These are phyloP conservation scores for Dactylellina drechsleri DNA, from an alignment of 2,329 filamentous ascomycete genomes.

Conservation along the genomic window DNA sequence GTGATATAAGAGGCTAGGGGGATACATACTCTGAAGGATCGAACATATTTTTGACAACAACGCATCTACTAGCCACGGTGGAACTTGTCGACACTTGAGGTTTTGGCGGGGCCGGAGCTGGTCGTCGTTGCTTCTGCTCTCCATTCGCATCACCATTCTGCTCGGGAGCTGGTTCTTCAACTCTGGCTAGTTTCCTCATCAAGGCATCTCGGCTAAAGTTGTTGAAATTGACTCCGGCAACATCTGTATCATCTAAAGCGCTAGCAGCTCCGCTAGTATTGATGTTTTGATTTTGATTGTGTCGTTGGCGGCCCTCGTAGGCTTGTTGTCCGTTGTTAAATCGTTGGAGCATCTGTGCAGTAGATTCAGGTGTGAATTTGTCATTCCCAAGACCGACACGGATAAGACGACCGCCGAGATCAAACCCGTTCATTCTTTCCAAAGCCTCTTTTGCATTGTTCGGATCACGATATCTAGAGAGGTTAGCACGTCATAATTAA, in stretches of 20 bases:
- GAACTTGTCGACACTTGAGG: conserved; percentile 64
- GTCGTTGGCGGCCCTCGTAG: conserved; percentile 73
- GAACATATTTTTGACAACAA: conserved; percentile 95
- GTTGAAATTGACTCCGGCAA: conserved; percentile 98
- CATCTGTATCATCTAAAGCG: conserved; percentile 95
- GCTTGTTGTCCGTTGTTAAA: conserved; percentile 79
- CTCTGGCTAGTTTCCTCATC: conserved; percentile 97
- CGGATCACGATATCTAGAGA: conserved; percentile 83
- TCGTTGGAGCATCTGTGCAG: conserved; percentile 88
- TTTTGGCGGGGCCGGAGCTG: conserved; percentile 39
- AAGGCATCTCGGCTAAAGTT: conserved; percentile 98
- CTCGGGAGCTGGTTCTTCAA: conserved; percentile 78
- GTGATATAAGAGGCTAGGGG: conserved; percentile 57
- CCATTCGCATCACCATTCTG: conserved; percentile 63
- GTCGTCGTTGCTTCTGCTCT: conserved; percentile 40
- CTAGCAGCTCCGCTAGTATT: conserved; percentile 80
- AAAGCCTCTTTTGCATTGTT: conserved; percentile 91
- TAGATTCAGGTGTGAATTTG: conserved; percentile 99
- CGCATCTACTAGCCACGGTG: conserved; percentile 91
- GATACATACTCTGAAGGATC: conserved; percentile 83
- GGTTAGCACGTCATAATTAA: background rate
- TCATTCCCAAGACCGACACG: conserved; percentile 99
- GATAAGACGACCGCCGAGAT: conserved; percentile 95
- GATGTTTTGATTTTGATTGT: conserved; percentile 73
- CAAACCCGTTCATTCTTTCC: conserved; percentile 99